Base-by-base conservation (phyloP, 495 filamentous ascomycete species). In the Friedmanniomyces simplex region DNA sequence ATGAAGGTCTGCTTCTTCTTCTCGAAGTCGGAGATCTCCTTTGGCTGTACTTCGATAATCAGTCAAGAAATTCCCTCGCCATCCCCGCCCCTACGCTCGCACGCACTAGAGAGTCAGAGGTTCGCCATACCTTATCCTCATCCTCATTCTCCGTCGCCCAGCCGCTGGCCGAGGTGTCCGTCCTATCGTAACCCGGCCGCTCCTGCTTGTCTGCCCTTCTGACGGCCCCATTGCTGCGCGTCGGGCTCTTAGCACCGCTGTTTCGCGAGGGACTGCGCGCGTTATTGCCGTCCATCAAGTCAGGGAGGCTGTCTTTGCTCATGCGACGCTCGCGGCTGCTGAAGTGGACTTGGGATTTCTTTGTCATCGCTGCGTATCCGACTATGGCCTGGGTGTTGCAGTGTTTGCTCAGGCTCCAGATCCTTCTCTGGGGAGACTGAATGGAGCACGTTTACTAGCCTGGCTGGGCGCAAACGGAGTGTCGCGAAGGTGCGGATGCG, bases 1-100 rank as follows among this genome's bases (percentile, higher is more conserved):
- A 96, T 88, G 79, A 99, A 96, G 66, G 90, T 95, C 72, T 89
- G 85, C 72, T 95, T 95, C 74, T 99, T 99, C 83, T 96, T 97
- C 68, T 96, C 89, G 71, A 91, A 95, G 22, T 96, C 94, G 67
- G 89, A 82, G 39, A 73, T 51, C 39, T 57, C 46, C 28, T 34
- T 52, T 53, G 55, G 34, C 51, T 63, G 49, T n/a, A 2, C 20
- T 4, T 41, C 8, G 24, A 47, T 7, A 20, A 54, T 22, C 34
- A 55, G 45, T 51, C 57, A 46, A 49, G n/a, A 18, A 37, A n/a
- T n/a, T n/a, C 25, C 22, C 14, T 36, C 10, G 2, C 7, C 18
- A 12, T 14, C 3, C 25, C 13, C 28, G n/a, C n/a, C n/a, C n/a
- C n/a, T n/a, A n/a, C n/a, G n/a, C n/a, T n/a, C n/a, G n/a, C n/a